phyloP scores from a whole-genome alignment of 495 filamentous ascomycete species.

The Oleoguttula mirabilis region DNA sequence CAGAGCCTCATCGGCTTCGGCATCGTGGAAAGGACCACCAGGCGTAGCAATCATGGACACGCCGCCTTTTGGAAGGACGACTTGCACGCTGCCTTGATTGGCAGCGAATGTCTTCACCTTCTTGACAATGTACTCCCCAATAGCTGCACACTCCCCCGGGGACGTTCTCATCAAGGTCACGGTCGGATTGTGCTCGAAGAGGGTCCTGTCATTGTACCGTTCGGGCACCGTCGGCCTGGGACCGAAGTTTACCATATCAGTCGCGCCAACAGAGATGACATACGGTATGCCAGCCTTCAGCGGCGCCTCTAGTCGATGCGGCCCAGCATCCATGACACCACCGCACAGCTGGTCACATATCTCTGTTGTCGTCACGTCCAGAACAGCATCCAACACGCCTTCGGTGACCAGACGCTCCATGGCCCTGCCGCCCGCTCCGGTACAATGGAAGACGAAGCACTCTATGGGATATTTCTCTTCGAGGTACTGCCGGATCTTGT shows the following conservation, averaged over 20 bases:
- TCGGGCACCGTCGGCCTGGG: conserved; percentile 41
- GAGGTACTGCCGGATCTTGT: conserved; percentile 36
- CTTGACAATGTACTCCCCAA: conserved; percentile 42
- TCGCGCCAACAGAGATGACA: conserved; percentile 50
- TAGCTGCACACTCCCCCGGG: conserved; percentile 37
- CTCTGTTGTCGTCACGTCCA: conserved; percentile 61
- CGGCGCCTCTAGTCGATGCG: conserved; percentile 41
- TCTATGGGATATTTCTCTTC: conserved; percentile 36
- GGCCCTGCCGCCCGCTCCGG: conserved; percentile 51
- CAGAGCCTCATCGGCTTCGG: conserved; percentile 35
- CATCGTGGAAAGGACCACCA: conserved; percentile 33
- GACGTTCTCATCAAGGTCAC: conserved; percentile 55
- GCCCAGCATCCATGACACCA: conserved; percentile 47
- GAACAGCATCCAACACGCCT: conserved; percentile 44
- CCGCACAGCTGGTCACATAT: conserved; percentile 50
- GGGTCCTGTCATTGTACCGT: conserved; percentile 32
- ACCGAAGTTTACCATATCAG: conserved; percentile 62
- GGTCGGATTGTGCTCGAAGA: conserved; percentile 51
- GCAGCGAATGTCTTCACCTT: conserved; percentile 36
- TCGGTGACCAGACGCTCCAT: conserved; percentile 52
- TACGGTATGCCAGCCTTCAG: conserved; percentile 44
- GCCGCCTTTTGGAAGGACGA: conserved; percentile 47
- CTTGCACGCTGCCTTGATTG: conserved; percentile 33
- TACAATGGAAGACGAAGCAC: conserved; percentile 56
- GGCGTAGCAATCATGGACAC: conserved; percentile 35